phyloP scores from a whole-genome alignment of 768 basidiomycete genomes.

The Daedalea quercina region DNA sequence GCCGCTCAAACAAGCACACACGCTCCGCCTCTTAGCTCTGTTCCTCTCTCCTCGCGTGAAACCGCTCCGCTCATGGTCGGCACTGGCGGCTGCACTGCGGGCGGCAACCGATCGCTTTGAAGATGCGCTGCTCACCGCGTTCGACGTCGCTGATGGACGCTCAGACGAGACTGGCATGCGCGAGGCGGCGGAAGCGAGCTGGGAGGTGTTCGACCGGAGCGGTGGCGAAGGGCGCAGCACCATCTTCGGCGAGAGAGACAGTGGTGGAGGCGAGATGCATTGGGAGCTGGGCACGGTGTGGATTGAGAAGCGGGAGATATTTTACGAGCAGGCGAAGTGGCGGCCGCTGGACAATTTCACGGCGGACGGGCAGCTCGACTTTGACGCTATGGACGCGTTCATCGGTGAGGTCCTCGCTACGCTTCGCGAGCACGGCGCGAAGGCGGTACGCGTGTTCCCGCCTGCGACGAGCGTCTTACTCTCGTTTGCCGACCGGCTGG shows the following conservation, averaged over 20 bases:
- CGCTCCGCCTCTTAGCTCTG: constrained; percentile 62
- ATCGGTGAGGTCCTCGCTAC: constrained; percentile 62
- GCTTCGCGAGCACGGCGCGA: constrained; percentile 67
- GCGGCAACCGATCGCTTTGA: constrained; percentile 87
- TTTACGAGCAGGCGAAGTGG: constrained; percentile 81
- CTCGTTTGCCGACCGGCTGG: constrained; percentile 78
- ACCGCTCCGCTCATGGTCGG: constrained; percentile 63
- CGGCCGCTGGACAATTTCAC: constrained; percentile 78
- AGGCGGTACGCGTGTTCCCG: constrained; percentile 86
- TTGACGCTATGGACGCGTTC: constrained; percentile 91
- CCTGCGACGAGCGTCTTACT: constrained; percentile 69
- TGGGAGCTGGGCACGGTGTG: constrained; percentile 96
- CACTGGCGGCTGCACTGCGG: constrained; percentile 57
- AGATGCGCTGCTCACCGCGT: constrained; percentile 75
- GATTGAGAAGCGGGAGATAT: constrained; percentile 92
- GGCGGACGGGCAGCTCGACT: constrained; percentile 60
- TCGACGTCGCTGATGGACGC: constrained; percentile 78
- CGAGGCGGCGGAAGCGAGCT: constrained; percentile 76
- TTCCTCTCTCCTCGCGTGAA: constrained; percentile 70
- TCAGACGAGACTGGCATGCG: constrained; percentile 73
- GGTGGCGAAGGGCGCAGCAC: constrained; percentile 31
- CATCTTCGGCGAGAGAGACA: too few species aligned
- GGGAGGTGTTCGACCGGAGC: constrained; percentile 64
- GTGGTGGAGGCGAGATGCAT: background rate
- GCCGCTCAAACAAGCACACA: constrained; percentile 53